Conservation (phyloP, 2,329 filamentous ascomycete genomes). For the Colletotrichum tabaci region DNA sequence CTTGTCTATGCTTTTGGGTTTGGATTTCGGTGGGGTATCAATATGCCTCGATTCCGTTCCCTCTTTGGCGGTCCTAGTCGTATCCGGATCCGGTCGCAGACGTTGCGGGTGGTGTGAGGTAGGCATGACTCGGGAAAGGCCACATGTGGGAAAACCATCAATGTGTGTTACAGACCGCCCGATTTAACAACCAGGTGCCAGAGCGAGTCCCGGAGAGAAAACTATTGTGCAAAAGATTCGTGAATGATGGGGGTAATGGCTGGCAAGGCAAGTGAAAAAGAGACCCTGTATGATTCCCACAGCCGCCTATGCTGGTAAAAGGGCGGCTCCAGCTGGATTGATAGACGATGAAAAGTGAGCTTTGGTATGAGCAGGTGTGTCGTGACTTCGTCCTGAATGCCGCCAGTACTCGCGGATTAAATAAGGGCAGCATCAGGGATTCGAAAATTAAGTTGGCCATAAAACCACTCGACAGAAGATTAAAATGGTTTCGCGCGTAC, state of each 20-base stretch:
- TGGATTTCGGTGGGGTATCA: conserved; percentile 44
- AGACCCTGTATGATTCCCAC: conserved; percentile 38
- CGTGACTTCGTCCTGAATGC: conserved; percentile 44
- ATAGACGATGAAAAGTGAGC: conserved; percentile 40
- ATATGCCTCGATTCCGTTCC: conserved; percentile 43
- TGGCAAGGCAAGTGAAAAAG: conserved; percentile 34
- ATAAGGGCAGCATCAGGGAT: conserved; percentile 40
- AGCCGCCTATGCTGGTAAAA: conserved; percentile 35
- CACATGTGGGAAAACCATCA: conserved; percentile 41
- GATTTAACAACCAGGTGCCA: conserved; percentile 39
- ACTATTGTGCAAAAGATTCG: conserved; percentile 41
- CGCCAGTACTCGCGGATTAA: conserved; percentile 44
- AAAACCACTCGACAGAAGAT: conserved; percentile 43
- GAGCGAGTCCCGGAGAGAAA: conserved; percentile 27
- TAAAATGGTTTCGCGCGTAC: conserved; percentile 43
- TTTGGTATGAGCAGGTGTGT: conserved; percentile 43
- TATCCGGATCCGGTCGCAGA: conserved; percentile 38
- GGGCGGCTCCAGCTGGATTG: conserved; percentile 39
- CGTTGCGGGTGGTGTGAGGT: conserved; percentile 42
- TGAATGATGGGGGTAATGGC: conserved; percentile 27
- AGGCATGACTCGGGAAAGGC: conserved; percentile 43
- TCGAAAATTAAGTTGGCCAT: conserved; percentile 43
- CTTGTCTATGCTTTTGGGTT: conserved; percentile 40
- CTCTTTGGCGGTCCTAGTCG: conserved; percentile 40
- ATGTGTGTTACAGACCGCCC: conserved; percentile 43